These are phyloP conservation scores for Pyrrhoderma lamaoense DNA, from an alignment of 1,284 basidiomycete species.

Conservation along the genomic window DNA sequence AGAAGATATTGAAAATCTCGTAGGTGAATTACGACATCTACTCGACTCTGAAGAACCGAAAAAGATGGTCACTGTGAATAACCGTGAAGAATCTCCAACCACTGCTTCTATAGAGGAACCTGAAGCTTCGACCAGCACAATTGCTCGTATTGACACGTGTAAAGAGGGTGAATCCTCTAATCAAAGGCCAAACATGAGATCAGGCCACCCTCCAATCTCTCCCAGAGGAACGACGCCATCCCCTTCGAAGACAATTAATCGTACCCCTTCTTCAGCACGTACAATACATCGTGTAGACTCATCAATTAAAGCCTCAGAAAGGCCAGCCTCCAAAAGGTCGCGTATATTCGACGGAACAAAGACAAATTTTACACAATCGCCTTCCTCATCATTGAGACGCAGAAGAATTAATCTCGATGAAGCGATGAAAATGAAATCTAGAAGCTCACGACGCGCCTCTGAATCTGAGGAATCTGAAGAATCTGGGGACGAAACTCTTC, in stretches of 20 bases:
- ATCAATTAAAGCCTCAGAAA: slow-evolving; percentile 1
- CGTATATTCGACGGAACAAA: too few relatives aligned
- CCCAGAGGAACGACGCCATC: too few relatives aligned
- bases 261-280: too few relatives aligned
- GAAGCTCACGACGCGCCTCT: slow-evolving; percentile 15
- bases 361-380: not conserved
- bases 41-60: slow-evolving; percentile 42
- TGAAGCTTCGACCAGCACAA: too few relatives aligned
- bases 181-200: too few relatives aligned
- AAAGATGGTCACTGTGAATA: slow-evolving; percentile 4
- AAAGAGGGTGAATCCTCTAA: not conserved
- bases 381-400: slow-evolving; percentile 10
- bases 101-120: too few relatives aligned
- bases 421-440: slow-evolving; percentile 17
- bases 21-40: slow-evolving; percentile 68
- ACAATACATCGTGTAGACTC: slow-evolving; percentile 3
- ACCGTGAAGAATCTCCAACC: not conserved
- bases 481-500: slow-evolving; percentile 14
- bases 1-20: slow-evolving; percentile 58
- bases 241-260: too few relatives aligned
- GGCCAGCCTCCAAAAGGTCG: not conserved
- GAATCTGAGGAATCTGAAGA: slow-evolving; percentile 18
- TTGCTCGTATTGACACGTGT: not conserved
- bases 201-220: too few relatives aligned
- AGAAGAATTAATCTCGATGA: slow-evolving; percentile 17